A percentile compares a stretch with the other conserved stretches of the same genome.
These are phyloP conservation scores for Lyophyllum shimeji DNA, from an alignment of 768 basidiomycete genomes.

Conservation along the genomic window DNA sequence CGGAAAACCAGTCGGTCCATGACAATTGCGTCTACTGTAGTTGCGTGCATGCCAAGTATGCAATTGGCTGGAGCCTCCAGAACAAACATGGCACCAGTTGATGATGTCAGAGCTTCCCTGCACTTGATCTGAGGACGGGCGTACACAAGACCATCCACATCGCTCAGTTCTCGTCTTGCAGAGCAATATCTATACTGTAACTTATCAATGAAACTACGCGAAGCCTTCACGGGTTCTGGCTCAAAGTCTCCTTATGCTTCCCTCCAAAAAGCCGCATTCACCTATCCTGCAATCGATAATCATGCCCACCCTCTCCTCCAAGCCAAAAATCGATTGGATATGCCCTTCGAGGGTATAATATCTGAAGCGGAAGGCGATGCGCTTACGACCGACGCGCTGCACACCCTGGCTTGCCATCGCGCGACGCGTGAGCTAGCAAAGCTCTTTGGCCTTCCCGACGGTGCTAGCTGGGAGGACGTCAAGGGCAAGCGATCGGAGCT, in stretches of 20 bases:
- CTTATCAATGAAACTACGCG: background rate
- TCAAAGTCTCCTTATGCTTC: background rate
- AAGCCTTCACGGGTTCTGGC: background rate
- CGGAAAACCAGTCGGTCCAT: too few species aligned
- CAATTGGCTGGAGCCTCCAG: too few species aligned
- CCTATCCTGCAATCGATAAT: conserved; percentile 68
- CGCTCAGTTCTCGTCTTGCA: too few species aligned
- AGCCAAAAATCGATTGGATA: conserved; percentile 36
- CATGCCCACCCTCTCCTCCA: conserved; percentile 74
- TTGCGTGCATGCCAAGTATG: too few species aligned
- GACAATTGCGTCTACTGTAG: too few species aligned
- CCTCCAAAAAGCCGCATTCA: conserved; percentile 22
- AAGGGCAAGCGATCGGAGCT: conserved; percentile 43
- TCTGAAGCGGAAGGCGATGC: conserved; percentile 63
- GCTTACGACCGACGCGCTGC: conserved; percentile 45
- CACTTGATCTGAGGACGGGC: too few species aligned
- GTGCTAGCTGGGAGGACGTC: conserved; percentile 57
- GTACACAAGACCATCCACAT: too few species aligned
- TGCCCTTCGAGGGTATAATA: conserved; percentile 64
- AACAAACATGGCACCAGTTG: too few species aligned
- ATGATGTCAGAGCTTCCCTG: too few species aligned
- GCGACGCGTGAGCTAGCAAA: conserved; percentile 55
- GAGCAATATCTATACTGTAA: background rate
- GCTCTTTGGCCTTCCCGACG: conserved; percentile 43
- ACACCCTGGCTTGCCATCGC: conserved; percentile 59